Percentiles rank a stretch among this genome's conserved stretches.
phyloP scores from a whole-genome alignment of 805 yeast genomes.

The Candida methanosorbosa region DNA sequence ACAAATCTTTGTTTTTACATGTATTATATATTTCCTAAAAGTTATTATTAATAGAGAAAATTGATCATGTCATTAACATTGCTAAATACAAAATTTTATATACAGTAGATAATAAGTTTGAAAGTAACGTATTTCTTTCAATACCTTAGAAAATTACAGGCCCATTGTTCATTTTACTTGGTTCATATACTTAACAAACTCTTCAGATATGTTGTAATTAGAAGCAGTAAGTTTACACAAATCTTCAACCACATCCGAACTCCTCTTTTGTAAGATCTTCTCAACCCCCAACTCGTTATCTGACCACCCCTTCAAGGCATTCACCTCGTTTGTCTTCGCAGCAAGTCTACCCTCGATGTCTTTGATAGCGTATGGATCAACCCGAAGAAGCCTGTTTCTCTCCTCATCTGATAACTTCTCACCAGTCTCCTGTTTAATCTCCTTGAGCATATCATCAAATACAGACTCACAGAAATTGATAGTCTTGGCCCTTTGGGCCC shows the following conservation, averaged over 20 bases:
- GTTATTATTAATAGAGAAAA: no score
- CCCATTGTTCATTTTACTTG: background rate
- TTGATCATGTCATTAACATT: no score
- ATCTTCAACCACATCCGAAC: constrained; percentile 25
- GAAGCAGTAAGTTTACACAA: constrained; percentile 18
- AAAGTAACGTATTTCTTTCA: no score
- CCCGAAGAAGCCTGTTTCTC: constrained; percentile 19
- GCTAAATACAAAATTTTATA: no score
- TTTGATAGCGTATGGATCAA: constrained; percentile 44
- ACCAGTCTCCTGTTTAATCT: constrained; percentile 17
- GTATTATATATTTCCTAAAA: no score
- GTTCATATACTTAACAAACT: constrained; percentile 9
- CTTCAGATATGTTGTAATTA: constrained; percentile 5
- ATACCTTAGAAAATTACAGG: no score
- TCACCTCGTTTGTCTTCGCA: constrained; percentile 18
- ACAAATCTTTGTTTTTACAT: no score
- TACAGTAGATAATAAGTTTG: no score
- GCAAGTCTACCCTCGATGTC: constrained; percentile 25
- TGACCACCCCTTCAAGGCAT: constrained; percentile 25
- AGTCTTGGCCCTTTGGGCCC: constrained; percentile 33
- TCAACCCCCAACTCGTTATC: constrained; percentile 34
- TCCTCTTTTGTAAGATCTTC: constrained; percentile 28
- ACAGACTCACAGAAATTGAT: constrained; percentile 34
- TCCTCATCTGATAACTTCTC: constrained; percentile 11
- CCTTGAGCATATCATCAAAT: constrained; percentile 20